phyloP scores from a whole-genome alignment of 306 rosid species.

The Fragaria ananassa region DNA sequence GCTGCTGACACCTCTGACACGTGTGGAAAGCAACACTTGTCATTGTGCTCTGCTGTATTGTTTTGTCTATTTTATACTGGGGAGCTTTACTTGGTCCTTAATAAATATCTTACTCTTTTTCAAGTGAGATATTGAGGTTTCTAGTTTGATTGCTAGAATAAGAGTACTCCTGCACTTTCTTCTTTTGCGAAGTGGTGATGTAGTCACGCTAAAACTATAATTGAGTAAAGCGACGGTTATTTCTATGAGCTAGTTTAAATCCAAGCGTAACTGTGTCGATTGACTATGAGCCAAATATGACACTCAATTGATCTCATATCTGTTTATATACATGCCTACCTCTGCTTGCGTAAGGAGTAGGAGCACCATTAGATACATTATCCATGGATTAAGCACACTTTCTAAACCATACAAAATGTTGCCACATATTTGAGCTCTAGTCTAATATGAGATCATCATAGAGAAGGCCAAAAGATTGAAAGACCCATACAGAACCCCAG shows the following conservation, averaged over 20 bases:
- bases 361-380: background rate
- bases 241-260: no score
- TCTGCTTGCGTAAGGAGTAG: background rate
- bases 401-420: background rate
- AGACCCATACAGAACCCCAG: background rate
- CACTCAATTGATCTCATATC: background rate
- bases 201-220: background rate
- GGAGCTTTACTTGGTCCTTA: background rate
- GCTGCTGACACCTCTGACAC: conserved; percentile 10
- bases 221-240: background rate
- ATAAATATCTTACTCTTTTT: background rate
- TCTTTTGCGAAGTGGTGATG: background rate
- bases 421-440: background rate
- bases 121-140: background rate
- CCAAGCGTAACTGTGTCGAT: no score
- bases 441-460: background rate
- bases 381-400: background rate
- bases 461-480: background rate
- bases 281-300: background rate
- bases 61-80: background rate
- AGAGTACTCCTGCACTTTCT: background rate
- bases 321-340: background rate
- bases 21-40: background rate
- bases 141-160: background rate
- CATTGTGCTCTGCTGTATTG: background rate